Base-by-base conservation (phyloP, 257 asterid genomes). In the Solanum ossicruentum region DNA sequence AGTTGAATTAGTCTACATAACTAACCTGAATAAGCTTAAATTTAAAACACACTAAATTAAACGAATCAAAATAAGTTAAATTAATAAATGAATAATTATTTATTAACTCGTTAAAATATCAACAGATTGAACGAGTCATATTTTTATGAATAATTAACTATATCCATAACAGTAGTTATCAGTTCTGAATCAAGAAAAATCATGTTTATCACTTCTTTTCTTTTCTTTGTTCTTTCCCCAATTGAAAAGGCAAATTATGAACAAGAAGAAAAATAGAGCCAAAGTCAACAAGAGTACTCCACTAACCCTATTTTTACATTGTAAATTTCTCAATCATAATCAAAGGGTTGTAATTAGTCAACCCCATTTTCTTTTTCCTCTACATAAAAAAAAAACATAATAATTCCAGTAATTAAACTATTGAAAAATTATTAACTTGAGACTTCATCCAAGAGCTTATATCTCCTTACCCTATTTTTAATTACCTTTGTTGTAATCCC, bases 381-480 rank as follows among this genome's bases (percentile, higher is more conserved):
- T 75, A 1, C 21, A 80, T 73, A 47, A 73, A 36, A 63, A 63
- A n/a, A 8, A 6, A 78, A 16, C 39, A 21, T 8, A 16, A 1
- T 4, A 65, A n/a, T 49, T 16, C 87, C n/a, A 26, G 12, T 39
- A 63, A 80, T 39, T 8, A 67, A 69, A 18, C 43, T 52, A 28
- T 52, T 57, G 72, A 79, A n/a, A 43, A 13, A 20, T 70, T 7
- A 13, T 85, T 86, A 89, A 49, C 91, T 87, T 11, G 95, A 88
- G 60, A 94, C 98, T 71, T 94, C 98, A 81, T 94, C 94, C 88
- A 93, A 87, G 54, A 91, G 93, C 88, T 94, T 94, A 83, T 93
- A 94, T 88, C 97, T 90, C 85, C 93, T 92, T 49, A 92, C 97
- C 91, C 88, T 94, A 82, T 91, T 92, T 72, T 89, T 91, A 52